Evolutionary conservation across 768 basidiomycete species (phyloP).

Genomic region (Rhizopogon roseolus): DNA sequence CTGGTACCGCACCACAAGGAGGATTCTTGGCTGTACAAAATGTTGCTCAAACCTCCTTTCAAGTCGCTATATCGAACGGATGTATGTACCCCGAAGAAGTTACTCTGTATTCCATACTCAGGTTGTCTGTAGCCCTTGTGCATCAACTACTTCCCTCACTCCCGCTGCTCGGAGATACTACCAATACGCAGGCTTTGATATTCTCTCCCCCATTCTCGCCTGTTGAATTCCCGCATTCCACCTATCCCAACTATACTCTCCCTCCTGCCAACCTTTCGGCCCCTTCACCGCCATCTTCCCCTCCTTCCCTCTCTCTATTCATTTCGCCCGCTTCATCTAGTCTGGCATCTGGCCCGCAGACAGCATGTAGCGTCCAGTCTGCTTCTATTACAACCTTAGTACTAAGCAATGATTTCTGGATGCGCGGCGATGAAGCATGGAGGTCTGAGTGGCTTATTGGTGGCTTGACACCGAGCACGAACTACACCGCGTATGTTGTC

Average conservation of each 20-base stretch:
- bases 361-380: constrained; percentile 53
- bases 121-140: constrained; percentile 36
- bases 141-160: constrained; percentile 37
- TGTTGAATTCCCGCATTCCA: constrained; percentile 29
- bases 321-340: constrained; percentile 45
- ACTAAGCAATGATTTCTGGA: constrained; percentile 47
- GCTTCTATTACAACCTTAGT: constrained; percentile 34
- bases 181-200: constrained; percentile 64
- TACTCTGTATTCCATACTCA: background rate
- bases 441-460: constrained; percentile 64
- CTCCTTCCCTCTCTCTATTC: constrained; percentile 51
- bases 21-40: constrained; percentile 48
- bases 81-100: constrained; percentile 20
- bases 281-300: constrained; percentile 35
- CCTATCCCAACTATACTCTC: constrained; percentile 75
- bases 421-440: constrained; percentile 55
- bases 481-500: constrained; percentile 74
- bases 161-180: constrained; percentile 71
- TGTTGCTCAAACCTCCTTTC: constrained; percentile 40
- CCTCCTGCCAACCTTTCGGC: constrained; percentile 48
- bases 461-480: constrained; percentile 57
- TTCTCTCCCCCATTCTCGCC: constrained; percentile 58
- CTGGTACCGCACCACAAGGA: constrained; percentile 39
- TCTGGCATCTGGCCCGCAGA: constrained; percentile 42
- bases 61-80: constrained; percentile 51